Evolutionary conservation across 192 early-diverging fungal species (phyloP).

Genomic region (Gaertneriomyces semiglobifer): DNA sequence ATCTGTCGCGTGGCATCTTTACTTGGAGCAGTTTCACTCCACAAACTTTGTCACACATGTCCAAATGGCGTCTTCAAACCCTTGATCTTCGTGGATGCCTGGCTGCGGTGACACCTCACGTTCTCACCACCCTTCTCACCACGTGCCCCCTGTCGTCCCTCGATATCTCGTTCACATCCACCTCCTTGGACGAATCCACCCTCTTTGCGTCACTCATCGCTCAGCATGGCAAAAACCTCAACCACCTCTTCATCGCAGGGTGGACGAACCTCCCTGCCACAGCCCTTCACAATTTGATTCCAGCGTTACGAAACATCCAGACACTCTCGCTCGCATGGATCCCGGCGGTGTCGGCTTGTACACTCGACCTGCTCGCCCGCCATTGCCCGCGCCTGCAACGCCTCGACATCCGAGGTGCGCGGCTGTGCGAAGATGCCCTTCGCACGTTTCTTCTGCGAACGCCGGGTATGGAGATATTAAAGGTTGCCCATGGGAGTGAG

Average conservation of each 20-base stretch:
- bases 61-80: neutral
- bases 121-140: neutral
- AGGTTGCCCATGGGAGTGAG: neutral
- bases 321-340: slow-evolving; percentile 17
- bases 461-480: neutral
- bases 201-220: too few species aligned
- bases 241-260: slow-evolving; percentile 14
- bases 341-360: neutral
- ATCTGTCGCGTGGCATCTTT: neutral
- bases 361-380: neutral
- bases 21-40: slow-evolving; percentile 10
- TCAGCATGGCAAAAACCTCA: neutral
- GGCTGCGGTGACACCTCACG: slow-evolving; percentile 1
- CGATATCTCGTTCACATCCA: slow-evolving; percentile 16
- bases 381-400: slow-evolving; percentile 12
- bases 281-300: neutral
- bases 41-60: neutral
- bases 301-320: neutral
- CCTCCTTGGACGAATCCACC: neutral
- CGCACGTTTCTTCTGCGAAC: neutral
- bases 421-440: slow-evolving; percentile 5
- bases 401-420: slow-evolving; percentile 11
- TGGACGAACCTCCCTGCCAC: neutral
- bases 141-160: neutral
- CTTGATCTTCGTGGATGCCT: slow-evolving; percentile 19